These are phyloP conservation scores for Xylariales sp. DNA, from an alignment of 2,329 filamentous ascomycete species.

Conservation along the genomic window DNA sequence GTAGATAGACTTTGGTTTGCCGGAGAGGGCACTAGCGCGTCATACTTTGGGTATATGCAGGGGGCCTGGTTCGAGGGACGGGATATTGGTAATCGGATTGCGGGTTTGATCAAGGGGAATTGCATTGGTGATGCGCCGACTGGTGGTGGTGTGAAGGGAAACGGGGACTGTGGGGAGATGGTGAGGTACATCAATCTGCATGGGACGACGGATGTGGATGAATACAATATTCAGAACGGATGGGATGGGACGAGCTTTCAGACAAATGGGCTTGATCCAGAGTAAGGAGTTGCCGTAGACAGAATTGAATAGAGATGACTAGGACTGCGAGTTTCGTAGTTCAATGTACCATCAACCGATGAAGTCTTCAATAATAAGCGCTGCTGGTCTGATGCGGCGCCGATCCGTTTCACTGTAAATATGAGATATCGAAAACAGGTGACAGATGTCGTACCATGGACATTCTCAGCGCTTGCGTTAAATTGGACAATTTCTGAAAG, in stretches of 20 bases:
- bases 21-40: conserved; percentile 57
- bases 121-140: conserved; percentile 16
- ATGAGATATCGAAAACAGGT: too few relatives aligned
- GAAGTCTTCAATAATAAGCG: too few relatives aligned
- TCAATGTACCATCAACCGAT: too few relatives aligned
- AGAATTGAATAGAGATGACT: too few relatives aligned
- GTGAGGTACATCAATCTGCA: conserved; percentile 25
- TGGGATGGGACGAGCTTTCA: conserved; percentile 34
- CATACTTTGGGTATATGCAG: conserved; percentile 64
- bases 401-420: too few relatives aligned
- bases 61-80: conserved; percentile 56
- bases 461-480: too few relatives aligned
- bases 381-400: too few relatives aligned
- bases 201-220: conserved; percentile 28
- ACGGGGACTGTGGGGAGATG: conserved; percentile 21
- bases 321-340: too few relatives aligned
- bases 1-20: conserved; percentile 58
- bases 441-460: too few relatives aligned
- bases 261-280: too few relatives aligned
- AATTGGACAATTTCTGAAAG: too few relatives aligned
- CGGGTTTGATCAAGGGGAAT: neutral
- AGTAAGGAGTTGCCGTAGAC: too few relatives aligned
- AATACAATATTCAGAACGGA: conserved; percentile 30
- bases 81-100: conserved; percentile 41
- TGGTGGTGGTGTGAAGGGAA: conserved; percentile 19